Conservation (phyloP, 352 stramenopile genomes). For the Globisporangium viniferum region DNA sequence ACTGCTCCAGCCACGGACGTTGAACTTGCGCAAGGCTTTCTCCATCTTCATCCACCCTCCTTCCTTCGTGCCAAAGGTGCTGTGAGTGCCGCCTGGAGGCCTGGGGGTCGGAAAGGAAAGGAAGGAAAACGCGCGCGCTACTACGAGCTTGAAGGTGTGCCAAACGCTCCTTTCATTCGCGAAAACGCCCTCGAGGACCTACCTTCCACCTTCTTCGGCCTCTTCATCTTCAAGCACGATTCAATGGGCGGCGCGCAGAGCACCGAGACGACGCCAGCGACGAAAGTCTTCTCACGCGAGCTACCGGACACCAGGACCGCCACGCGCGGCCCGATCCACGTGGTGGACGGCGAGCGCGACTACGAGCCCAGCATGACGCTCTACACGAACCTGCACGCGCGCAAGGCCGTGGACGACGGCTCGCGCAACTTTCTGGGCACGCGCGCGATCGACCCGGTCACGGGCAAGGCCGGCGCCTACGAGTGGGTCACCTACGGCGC, state of each 20-base stretch:
- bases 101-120: too few relatives aligned
- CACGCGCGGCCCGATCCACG: slow-evolving; percentile 17
- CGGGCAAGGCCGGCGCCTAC: slow-evolving; percentile 34
- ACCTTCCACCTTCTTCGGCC: not conserved
- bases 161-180: not conserved
- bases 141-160: too few relatives aligned
- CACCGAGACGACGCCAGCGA: slow-evolving; percentile 8
- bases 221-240: not conserved
- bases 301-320: slow-evolving; percentile 8
- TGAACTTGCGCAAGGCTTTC: not conserved
- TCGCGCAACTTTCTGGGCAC: slow-evolving; percentile 47
- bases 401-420: slow-evolving; percentile 41
- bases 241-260: slow-evolving; percentile 1
- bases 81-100: too few relatives aligned
- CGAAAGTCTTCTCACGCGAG: slow-evolving; percentile 20
- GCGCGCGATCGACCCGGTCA: slow-evolving; percentile 32
- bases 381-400: slow-evolving; percentile 53
- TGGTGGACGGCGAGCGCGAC: slow-evolving; percentile 19
- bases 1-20: not conserved
- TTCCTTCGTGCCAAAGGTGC: too few relatives aligned
- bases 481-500: slow-evolving; percentile 54
- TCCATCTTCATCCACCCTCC: not conserved
- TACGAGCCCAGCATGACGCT: slow-evolving; percentile 50
- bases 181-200: not conserved
- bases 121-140: too few relatives aligned